Percentiles rank a stretch among this genome's conserved stretches.
phyloP scores from a whole-genome alignment of 331 rosid species.

The Acacia concinna region DNA sequence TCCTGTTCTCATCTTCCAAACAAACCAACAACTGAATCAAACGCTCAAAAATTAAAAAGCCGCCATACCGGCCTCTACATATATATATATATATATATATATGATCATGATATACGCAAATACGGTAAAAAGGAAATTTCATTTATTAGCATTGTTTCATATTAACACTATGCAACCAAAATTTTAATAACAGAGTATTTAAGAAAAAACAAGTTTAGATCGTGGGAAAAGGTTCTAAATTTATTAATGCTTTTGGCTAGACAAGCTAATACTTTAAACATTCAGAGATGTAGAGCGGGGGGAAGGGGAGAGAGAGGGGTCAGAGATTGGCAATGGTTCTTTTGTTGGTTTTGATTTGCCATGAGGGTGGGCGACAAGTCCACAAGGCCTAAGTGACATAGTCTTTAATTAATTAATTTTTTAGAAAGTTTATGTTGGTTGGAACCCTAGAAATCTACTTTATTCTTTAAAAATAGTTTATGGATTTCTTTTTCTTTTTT shows the following conservation, averaged over 20 bases:
- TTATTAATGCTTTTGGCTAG: neutral
- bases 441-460: slow-evolving; percentile 46
- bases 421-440: slow-evolving; percentile 45
- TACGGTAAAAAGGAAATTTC: neutral
- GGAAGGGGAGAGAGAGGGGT: slow-evolving; percentile 31
- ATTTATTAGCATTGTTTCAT: neutral
- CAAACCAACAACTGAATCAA: slow-evolving; percentile 33
- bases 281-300: neutral
- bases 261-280: neutral
- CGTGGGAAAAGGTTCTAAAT: neutral
- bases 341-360: slow-evolving; percentile 50
- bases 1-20: slow-evolving; percentile 40
- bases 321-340: slow-evolving; percentile 28
- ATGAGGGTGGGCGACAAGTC: slow-evolving; percentile 60
- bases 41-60: slow-evolving; percentile 35
- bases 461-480: slow-evolving; percentile 18
- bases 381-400: slow-evolving; percentile 48
- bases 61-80: slow-evolving; percentile 37
- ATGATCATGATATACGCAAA: neutral
- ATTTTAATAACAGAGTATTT: neutral
- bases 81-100: neutral
- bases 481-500: neutral
- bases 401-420: slow-evolving; percentile 44
- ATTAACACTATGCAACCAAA: neutral
- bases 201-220: neutral